Conservation (phyloP, 2,329 filamentous ascomycete genomes). For the Trichocomaceae sp. region DNA sequence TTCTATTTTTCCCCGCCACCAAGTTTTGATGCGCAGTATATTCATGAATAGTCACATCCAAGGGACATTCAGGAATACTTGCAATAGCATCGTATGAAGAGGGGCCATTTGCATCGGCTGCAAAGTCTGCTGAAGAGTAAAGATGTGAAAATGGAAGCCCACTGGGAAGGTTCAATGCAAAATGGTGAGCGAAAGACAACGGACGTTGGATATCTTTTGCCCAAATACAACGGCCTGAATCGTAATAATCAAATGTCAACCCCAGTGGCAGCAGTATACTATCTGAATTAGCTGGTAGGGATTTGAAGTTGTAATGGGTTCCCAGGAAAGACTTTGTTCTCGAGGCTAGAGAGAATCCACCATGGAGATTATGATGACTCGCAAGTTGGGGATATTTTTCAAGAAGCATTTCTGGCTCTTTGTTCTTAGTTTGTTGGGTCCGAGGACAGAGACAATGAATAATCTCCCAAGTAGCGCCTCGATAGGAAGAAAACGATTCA, state of each 20-base stretch:
- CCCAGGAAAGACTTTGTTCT: constrained; percentile 41
- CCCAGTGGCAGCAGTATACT: constrained; percentile 9
- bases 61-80: constrained; percentile 42
- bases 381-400: background rate
- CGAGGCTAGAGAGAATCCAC: constrained; percentile 38
- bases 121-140: constrained; percentile 17
- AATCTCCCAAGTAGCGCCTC: constrained; percentile 49
- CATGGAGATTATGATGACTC: background rate
- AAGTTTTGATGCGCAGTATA: constrained; percentile 44
- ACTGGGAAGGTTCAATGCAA: constrained; percentile 33
- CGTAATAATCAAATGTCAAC: background rate
- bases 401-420: background rate
- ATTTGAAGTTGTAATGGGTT: constrained; percentile 44
- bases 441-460: constrained; percentile 29
- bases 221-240: background rate
- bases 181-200: constrained; percentile 46
- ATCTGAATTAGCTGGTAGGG: constrained; percentile 37
- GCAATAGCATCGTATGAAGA: constrained; percentile 47
- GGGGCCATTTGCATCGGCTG: constrained; percentile 32
- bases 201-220: constrained; percentile 39
- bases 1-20: constrained; percentile 36
- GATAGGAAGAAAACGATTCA: constrained; percentile 41
- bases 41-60: constrained; percentile 43
- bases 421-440: constrained; percentile 16
- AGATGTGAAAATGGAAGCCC: constrained; percentile 32